Percentiles rank a stretch among this genome's conserved stretches.
Evolutionary conservation across 2,329 filamentous ascomycete species (phyloP).

Genomic region (Juglanconis juglandina): DNA sequence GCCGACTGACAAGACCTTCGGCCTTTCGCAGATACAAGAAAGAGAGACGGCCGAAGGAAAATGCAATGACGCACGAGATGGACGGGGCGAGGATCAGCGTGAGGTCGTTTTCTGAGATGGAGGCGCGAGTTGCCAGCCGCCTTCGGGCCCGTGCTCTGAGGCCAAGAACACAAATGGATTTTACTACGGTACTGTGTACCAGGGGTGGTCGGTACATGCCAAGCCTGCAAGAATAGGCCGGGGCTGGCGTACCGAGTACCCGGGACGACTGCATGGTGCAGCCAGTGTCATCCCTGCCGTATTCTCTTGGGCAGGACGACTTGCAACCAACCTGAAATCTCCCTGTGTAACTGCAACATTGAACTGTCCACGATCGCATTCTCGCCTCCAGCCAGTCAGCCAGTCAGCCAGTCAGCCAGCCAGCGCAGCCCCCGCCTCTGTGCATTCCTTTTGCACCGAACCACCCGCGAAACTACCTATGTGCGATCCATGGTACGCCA

Average conservation of each 20-base stretch:
- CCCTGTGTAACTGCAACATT: not conserved
- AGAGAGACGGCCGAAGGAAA: not conserved
- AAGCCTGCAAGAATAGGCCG: not conserved
- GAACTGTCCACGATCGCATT: conserved; percentile 12
- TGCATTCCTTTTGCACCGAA: conserved; percentile 3
- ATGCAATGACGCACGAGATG: not conserved
- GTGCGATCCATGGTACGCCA: not conserved
- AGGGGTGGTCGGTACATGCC: not conserved
- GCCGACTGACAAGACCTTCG: not conserved
- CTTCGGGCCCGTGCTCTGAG: not conserved
- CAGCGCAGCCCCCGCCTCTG: not conserved
- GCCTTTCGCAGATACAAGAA: not conserved
- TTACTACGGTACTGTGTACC: not conserved
- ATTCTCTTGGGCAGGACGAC: not conserved
- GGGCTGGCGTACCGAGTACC: too few species aligned
- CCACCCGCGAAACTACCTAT: not conserved
- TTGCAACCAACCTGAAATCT: not conserved
- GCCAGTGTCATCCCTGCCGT: not conserved
- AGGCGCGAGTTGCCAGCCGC: conserved; percentile 2
- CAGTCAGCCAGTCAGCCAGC: not conserved
- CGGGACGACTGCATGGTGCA: too few species aligned
- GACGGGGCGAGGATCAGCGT: not conserved
- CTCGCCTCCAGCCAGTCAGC: not conserved
- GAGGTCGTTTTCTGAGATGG: not conserved
- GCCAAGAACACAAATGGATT: too few species aligned